Conservation (phyloP, 805 yeast species). For the Komagataella kurtzmanii region DNA sequence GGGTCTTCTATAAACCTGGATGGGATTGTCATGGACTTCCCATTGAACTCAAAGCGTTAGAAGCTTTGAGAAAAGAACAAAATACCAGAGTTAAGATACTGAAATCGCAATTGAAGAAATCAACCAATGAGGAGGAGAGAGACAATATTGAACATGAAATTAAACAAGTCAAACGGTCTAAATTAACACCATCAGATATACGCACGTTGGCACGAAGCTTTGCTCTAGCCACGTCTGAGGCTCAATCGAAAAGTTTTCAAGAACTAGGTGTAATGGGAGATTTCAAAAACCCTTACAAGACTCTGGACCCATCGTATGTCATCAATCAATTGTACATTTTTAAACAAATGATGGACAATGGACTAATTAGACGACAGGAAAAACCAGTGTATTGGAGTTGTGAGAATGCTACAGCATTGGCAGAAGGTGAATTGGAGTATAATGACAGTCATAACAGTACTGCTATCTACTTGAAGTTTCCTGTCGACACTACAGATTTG, state of each 20-base stretch:
- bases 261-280: constrained; percentile 75
- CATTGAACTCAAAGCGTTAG: constrained; percentile 76
- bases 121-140: not conserved
- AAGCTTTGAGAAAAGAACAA: constrained; percentile 22
- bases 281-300: constrained; percentile 59
- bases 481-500: constrained; percentile 13
- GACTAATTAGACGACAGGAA: constrained; percentile 67
- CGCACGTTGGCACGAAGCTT: constrained; percentile 54
- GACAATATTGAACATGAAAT: constrained; percentile 4
- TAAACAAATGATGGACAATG: constrained; percentile 44
- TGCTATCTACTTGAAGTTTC: constrained; percentile 60
- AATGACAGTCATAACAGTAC: constrained; percentile 54
- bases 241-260: constrained; percentile 52
- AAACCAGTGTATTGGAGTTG: constrained; percentile 98
- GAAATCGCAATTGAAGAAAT: constrained; percentile 12
- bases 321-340: constrained; percentile 63
- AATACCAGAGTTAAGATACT: constrained; percentile 15
- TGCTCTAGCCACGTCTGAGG: constrained; percentile 53
- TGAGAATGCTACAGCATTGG: constrained; percentile 86
- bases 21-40: constrained; percentile 99
- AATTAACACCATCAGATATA: constrained; percentile 34
- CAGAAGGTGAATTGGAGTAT: constrained; percentile 93
- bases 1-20: constrained; percentile 73
- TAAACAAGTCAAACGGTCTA: constrained; percentile 6
- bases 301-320: constrained; percentile 63